Percentiles rank a stretch among this genome's conserved stretches.
Conservation (phyloP, 2,329 filamentous ascomycete species). For the Nothophaeocryptopus gaeumannii region DNA sequence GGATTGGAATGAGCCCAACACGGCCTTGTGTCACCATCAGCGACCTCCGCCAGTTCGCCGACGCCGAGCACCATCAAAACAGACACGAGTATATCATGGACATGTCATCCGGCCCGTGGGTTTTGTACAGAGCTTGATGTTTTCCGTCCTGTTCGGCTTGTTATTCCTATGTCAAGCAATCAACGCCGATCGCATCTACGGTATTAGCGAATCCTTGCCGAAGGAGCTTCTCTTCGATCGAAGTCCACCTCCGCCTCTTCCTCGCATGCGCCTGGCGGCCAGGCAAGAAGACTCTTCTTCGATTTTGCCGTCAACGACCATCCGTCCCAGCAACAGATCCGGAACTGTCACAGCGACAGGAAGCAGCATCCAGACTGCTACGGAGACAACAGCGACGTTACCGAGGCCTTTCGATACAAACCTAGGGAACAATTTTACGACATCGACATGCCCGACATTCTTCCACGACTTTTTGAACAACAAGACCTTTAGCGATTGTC, state of each 20-base stretch:
- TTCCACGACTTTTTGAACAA: constrained; percentile 66
- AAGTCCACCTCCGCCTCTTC: constrained; percentile 25
- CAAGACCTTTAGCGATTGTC: constrained; percentile 67
- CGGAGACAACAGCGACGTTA: constrained; percentile 27
- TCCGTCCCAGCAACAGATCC: constrained; percentile 12
- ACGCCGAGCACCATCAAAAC: constrained; percentile 14
- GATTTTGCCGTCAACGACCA: constrained; percentile 15
- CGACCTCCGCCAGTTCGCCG: constrained; percentile 12
- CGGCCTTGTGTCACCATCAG: constrained; percentile 23
- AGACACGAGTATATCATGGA: constrained; percentile 5
- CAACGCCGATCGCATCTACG: constrained; percentile 19
- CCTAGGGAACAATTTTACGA: constrained; percentile 53
- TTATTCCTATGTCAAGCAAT: constrained; percentile 24
- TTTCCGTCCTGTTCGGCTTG: constrained; percentile 23
- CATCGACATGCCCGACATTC: constrained; percentile 60
- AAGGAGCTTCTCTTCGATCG: constrained; percentile 30
- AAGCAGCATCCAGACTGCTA: constrained; percentile 21
- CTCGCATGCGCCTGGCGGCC: constrained; percentile 24
- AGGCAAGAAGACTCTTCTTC: constrained; percentile 22
- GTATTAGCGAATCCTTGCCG: constrained; percentile 14
- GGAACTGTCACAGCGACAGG: constrained; percentile 20
- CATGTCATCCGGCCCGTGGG: not conserved
- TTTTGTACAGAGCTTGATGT: constrained; percentile 7
- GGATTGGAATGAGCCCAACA: constrained; percentile 24
- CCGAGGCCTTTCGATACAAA: constrained; percentile 49